Evolutionary conservation across 2,329 filamentous ascomycete species (phyloP), one percentile per base, ranked within the genome.

Genomic region (Beauveria sp.): DNA sequence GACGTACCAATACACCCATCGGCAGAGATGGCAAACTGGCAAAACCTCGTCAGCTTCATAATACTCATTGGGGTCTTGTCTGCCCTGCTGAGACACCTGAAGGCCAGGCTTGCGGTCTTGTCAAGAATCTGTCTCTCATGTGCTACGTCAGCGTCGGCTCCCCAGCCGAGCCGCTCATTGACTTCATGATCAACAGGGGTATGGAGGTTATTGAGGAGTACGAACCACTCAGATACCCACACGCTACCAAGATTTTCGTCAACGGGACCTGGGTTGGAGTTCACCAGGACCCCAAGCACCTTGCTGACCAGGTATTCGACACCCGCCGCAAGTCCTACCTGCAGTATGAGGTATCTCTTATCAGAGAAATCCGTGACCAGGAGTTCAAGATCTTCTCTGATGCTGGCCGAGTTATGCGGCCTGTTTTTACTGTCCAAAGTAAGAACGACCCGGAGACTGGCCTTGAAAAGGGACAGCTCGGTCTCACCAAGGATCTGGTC

Each of bases 331-430:
- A 88, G 66, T 89, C 90, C 64, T 87, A 91, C 70, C 88, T 99
- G 64, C 92, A 91, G 16, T 90, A 91, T 67, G 93, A 98, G 77
- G 92, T 97, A 67, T 97, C 93, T 65, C 83, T 99, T 69, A 90
- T 99, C 69, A 87, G 95, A 71, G 95, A 99, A 71, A 97, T 99
- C 69, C 88, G 96, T 74, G 95, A 99, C 69, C 86, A 93, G 68
- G 95, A 99, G 74, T 97, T 99, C 83, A 96, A 96, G 77, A 93
- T 99, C 68, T 97, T 98, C 74, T 98, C 93, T 3, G 95, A 99
- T 74, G 93, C 93, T 47, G 95, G 95, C 30, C 88, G 95, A 74
- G 93, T 99, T 60, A 96, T 95, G 81, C 86, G 95, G 65, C 95
- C 95, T 0, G 79, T 98, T 5, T 98, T 96, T 72, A 93, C 96